Conservation (phyloP, 441 rosid genomes). For the Mallotus japonicus region DNA sequence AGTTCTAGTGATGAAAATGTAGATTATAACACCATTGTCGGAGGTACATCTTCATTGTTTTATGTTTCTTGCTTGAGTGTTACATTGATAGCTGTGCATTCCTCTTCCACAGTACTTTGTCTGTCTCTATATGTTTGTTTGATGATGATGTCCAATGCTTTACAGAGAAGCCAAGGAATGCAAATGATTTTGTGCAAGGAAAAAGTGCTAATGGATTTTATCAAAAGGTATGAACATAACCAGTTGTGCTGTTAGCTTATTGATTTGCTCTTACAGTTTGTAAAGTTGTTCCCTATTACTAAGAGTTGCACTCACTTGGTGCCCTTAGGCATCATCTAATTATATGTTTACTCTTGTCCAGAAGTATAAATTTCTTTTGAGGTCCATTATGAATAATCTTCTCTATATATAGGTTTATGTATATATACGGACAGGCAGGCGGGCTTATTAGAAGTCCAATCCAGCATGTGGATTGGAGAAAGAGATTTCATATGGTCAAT, state of each 20-base stretch:
- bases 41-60: conserved; percentile 55
- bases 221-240: conserved; percentile 56
- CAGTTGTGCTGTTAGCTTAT: conserved; percentile 9
- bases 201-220: conserved; percentile 68
- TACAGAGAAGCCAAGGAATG: conserved; percentile 64
- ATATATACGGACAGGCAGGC: no score
- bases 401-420: neutral
- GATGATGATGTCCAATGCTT: conserved; percentile 14
- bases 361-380: neutral
- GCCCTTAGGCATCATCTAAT: neutral
- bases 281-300: neutral
- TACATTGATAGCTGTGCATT: no score
- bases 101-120: neutral
- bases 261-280: neutral
- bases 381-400: neutral
- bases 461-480: no score
- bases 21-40: conserved; percentile 63
- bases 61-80: conserved; percentile 4
- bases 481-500: no score
- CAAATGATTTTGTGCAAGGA: conserved; percentile 46
- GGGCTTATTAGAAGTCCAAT: no score
- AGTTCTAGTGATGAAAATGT: conserved; percentile 96
- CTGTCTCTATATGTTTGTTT: conserved; percentile 5
- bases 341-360: neutral
- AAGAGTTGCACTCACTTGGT: neutral